phyloP scores from a whole-genome alignment of 176 grass and related monocot genomes.

The Triticum urartu region DNA sequence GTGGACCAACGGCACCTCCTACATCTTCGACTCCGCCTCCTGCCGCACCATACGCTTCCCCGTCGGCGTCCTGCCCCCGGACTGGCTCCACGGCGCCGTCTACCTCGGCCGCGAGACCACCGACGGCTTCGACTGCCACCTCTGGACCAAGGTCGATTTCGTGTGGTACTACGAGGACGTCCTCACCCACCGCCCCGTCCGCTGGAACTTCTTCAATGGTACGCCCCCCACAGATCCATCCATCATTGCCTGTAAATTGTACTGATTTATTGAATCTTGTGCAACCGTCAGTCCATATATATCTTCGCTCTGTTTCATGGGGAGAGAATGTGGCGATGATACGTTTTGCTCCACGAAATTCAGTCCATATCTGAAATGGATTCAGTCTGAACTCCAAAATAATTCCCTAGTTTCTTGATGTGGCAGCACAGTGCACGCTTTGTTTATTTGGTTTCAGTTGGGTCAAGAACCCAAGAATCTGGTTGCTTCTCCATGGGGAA shows the following conservation, averaged over 20 bases:
- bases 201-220: slow-evolving; percentile 84
- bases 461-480: not conserved
- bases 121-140: slow-evolving; percentile 66
- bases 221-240: not conserved
- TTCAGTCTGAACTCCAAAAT: not conserved
- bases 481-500: not conserved
- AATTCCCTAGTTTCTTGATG: not conserved
- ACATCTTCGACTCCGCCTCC: slow-evolving; percentile 34
- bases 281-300: no score
- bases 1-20: slow-evolving; percentile 84
- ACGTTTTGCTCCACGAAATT: not conserved
- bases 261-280: not conserved
- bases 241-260: no score
- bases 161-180: slow-evolving; percentile 89
- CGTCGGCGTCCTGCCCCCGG: slow-evolving; percentile 51
- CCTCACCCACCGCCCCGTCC: slow-evolving; percentile 68
- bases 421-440: not conserved
- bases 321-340: not conserved
- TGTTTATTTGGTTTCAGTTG: not conserved
- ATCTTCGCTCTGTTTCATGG: no score
- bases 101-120: slow-evolving; percentile 59
- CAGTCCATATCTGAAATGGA: not conserved
- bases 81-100: slow-evolving; percentile 60
- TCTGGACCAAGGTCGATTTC: slow-evolving; percentile 77
- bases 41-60: slow-evolving; percentile 51